phyloP scores from a whole-genome alignment of 768 basidiomycete species.

The Rhodosporidiobolus sp. region DNA sequence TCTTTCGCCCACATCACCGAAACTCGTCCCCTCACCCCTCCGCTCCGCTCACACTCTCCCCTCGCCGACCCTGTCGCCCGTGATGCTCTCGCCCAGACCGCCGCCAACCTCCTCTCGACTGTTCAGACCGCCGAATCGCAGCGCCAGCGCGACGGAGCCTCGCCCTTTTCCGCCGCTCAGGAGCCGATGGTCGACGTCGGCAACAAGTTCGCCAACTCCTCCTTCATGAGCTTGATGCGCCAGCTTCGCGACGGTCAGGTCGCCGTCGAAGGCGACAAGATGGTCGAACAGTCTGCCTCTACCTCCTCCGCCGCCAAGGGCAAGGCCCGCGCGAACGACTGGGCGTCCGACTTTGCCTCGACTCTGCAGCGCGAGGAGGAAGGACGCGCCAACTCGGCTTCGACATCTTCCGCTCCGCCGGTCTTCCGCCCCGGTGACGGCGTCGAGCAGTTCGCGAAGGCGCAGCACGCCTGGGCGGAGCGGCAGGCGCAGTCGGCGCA shows the following conservation, averaged over 20 bases:
- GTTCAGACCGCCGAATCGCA: slow-evolving; percentile 48
- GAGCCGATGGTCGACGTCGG: slow-evolving; percentile 60
- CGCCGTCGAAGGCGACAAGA: slow-evolving; percentile 70
- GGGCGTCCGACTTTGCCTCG: slow-evolving; percentile 44
- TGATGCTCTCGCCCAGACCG: slow-evolving; percentile 76
- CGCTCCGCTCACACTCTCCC: slow-evolving; percentile 29
- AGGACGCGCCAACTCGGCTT: slow-evolving; percentile 8
- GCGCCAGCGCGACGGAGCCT: background rate
- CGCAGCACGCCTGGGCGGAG: slow-evolving; percentile 29
- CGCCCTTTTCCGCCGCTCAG: background rate
- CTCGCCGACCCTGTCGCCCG: slow-evolving; percentile 28
- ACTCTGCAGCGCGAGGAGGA: slow-evolving; percentile 30
- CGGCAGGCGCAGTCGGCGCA: slow-evolving; percentile 8
- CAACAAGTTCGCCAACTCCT: slow-evolving; percentile 78
- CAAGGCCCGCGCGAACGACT: slow-evolving; percentile 34
- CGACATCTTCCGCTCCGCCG: slow-evolving; percentile 1
- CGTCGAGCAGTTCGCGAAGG: slow-evolving; percentile 13
- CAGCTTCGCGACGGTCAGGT: slow-evolving; percentile 75
- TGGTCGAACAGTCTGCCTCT: slow-evolving; percentile 56
- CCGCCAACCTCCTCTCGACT: slow-evolving; percentile 71
- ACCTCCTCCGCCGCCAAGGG: slow-evolving; percentile 44
- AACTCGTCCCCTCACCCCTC: slow-evolving; percentile 28
- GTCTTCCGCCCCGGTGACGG: background rate
- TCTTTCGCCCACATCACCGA: slow-evolving; percentile 21
- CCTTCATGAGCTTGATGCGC: slow-evolving; percentile 80